Percentiles rank a stretch among this genome's conserved stretches.
Evolutionary conservation across 2,329 filamentous ascomycete species (phyloP).

Genomic region (Leptodontidium sp.): DNA sequence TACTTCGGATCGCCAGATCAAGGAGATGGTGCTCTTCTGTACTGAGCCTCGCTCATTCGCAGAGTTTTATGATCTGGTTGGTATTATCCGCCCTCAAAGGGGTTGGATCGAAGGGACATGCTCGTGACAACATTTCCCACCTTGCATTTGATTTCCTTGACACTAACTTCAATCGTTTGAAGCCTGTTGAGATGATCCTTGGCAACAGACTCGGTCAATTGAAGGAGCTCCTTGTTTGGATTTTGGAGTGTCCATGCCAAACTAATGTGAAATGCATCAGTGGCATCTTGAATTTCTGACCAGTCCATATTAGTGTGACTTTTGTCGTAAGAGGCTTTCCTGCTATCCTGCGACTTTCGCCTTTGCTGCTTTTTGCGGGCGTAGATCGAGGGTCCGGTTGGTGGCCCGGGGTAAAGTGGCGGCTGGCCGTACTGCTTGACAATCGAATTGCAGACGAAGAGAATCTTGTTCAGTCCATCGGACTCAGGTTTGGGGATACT

Average conservation of each 20-base stretch:
- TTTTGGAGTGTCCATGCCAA: slow-evolving; percentile 80
- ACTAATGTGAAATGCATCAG: slow-evolving; percentile 82
- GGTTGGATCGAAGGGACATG: slow-evolving; percentile 50
- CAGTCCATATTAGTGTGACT: slow-evolving; percentile 35
- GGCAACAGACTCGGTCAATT: slow-evolving; percentile 46
- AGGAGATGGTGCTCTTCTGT: background rate
- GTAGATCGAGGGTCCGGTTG: slow-evolving; percentile 26
- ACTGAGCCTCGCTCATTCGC: background rate
- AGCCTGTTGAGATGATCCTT: slow-evolving; percentile 31
- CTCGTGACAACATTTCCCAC: slow-evolving; percentile 74
- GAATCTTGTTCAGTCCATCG: slow-evolving; percentile 66
- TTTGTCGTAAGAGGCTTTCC: background rate
- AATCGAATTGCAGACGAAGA: slow-evolving; percentile 71
- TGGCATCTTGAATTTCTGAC: slow-evolving; percentile 50
- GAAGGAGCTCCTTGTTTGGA: slow-evolving; percentile 55
- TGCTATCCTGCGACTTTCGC: slow-evolving; percentile 12
- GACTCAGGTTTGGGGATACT: slow-evolving; percentile 59
- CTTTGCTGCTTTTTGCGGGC: slow-evolving; percentile 13
- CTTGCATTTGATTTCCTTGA: slow-evolving; percentile 74
- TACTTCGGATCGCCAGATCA: background rate
- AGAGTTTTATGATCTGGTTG: background rate
- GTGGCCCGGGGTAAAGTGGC: slow-evolving; percentile 66
- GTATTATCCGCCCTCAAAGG: slow-evolving; percentile 6
- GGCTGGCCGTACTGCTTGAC: slow-evolving; percentile 71
- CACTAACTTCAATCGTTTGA: slow-evolving; percentile 56